These are phyloP conservation scores for Metarhizium anisopliae DNA, from an alignment of 2,329 filamentous ascomycete genomes.

Conservation along the genomic window DNA sequence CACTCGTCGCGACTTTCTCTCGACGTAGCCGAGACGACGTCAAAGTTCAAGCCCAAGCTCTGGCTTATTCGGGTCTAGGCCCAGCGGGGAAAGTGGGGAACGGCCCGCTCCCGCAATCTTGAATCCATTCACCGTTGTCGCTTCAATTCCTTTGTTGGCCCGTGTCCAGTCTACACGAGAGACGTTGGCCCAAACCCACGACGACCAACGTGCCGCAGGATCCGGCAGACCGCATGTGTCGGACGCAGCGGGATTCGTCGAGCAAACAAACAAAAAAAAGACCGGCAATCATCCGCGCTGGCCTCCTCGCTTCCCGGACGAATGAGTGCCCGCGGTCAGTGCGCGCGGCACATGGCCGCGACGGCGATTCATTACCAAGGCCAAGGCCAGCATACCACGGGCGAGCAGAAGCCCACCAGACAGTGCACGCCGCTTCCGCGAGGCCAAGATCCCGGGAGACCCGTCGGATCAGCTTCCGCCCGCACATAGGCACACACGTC, in stretches of 20 bases:
- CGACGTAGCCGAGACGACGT: neutral
- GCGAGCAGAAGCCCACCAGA: neutral
- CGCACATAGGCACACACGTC: too few species aligned
- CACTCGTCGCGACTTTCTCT: too few species aligned
- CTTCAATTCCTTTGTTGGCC: too few species aligned
- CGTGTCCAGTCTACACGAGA: neutral
- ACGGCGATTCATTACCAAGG: neutral
- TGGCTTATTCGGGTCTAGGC: neutral
- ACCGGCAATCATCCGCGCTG: too few species aligned
- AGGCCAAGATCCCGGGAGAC: neutral
- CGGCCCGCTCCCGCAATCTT: neutral
- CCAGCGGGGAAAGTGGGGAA: neutral
- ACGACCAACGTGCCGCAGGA: neutral
- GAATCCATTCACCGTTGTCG: neutral
- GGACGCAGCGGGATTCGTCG: neutral
- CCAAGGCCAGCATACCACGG: neutral
- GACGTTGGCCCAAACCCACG: neutral
- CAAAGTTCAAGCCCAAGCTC: neutral
- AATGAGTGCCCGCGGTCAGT: neutral
- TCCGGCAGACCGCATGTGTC: neutral
- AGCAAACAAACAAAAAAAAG: too few species aligned
- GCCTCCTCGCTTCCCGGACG: neutral
- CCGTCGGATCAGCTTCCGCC: too few species aligned
- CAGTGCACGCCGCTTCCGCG: neutral
- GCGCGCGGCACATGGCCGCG: too few species aligned